Conservation (phyloP, 1,284 basidiomycete genomes). For the Cutaneotrichosporon sp. region DNA sequence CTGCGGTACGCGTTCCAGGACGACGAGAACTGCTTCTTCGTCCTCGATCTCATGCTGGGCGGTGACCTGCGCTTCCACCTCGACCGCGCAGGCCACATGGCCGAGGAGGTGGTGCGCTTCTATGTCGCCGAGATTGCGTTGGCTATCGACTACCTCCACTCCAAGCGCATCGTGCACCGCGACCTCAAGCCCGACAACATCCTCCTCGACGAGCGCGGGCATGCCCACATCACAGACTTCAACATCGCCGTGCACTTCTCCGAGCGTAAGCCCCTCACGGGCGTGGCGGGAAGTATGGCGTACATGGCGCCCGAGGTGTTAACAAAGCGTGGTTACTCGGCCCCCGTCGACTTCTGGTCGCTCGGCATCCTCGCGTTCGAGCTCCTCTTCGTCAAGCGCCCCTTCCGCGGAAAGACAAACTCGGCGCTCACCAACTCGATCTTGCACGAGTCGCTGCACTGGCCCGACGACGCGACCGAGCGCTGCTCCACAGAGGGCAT, state of each 20-base stretch:
- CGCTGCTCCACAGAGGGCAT: constrained; percentile 51
- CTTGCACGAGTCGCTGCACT: constrained; percentile 57
- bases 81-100: constrained; percentile 72
- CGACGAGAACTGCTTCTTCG: constrained; percentile 97
- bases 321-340: constrained; percentile 69
- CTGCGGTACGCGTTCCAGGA: constrained; percentile 97
- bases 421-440: constrained; percentile 86
- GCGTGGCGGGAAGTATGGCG: constrained; percentile 94
- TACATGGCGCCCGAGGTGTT: constrained; percentile 98
- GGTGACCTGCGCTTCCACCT: constrained; percentile 93
- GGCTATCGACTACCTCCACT: constrained; percentile 85
- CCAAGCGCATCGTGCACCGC: constrained; percentile 88
- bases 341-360: constrained; percentile 95
- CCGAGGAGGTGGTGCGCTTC: constrained; percentile 82
- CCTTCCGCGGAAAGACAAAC: constrained; percentile 90
- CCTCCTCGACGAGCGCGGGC: constrained; percentile 84
- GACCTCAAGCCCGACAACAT: constrained; percentile 98
- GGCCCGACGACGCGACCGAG: constrained; percentile 52
- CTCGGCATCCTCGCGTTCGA: constrained; percentile 91
- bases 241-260: constrained; percentile 98
- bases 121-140: constrained; percentile 86
- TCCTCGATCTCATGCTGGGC: constrained; percentile 93
- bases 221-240: constrained; percentile 97
- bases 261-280: constrained; percentile 73
- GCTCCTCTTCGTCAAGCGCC: constrained; percentile 84